phyloP scores from a whole-genome alignment of 2,329 filamentous ascomycete species.

The Ophiostoma triangulosporum region DNA sequence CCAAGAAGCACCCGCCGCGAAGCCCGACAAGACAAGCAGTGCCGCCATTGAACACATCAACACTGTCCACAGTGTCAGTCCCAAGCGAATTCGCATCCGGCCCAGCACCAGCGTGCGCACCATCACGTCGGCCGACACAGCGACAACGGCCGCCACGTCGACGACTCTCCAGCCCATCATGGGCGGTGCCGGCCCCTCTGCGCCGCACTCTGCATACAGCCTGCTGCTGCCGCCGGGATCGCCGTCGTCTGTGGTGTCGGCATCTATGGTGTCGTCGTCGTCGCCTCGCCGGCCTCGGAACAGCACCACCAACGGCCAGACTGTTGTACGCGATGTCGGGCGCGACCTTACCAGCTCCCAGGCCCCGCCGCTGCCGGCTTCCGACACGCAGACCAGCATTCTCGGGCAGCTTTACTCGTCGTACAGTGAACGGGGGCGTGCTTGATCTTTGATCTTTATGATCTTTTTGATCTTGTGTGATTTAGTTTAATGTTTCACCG shows the following conservation, averaged over 20 bases:
- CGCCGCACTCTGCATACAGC: conserved; percentile 2
- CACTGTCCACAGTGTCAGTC: background rate
- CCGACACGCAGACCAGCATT: conserved; percentile 16
- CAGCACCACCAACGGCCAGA: background rate
- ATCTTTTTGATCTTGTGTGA: background rate
- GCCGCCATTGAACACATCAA: background rate
- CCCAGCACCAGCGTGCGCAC: conserved; percentile 1
- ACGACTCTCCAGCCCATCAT: background rate
- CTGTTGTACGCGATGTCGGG: background rate
- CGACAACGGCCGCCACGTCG: background rate
- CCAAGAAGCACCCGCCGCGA: conserved; percentile 1
- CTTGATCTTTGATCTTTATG: background rate
- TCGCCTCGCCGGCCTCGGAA: background rate
- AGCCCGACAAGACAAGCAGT: background rate
- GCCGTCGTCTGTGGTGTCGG: background rate
- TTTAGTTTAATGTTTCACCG: background rate
- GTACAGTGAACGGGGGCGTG: background rate
- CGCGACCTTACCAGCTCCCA: background rate
- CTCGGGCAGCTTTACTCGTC: conserved; percentile 13
- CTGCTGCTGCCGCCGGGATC: conserved; percentile 2
- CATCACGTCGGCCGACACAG: background rate
- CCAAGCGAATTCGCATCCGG: background rate
- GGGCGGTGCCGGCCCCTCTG: background rate
- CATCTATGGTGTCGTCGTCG: background rate
- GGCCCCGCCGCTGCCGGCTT: conserved; percentile 3